Evolutionary conservation across 768 basidiomycete genomes (phyloP).

Genomic region (Pholiota microspora): DNA sequence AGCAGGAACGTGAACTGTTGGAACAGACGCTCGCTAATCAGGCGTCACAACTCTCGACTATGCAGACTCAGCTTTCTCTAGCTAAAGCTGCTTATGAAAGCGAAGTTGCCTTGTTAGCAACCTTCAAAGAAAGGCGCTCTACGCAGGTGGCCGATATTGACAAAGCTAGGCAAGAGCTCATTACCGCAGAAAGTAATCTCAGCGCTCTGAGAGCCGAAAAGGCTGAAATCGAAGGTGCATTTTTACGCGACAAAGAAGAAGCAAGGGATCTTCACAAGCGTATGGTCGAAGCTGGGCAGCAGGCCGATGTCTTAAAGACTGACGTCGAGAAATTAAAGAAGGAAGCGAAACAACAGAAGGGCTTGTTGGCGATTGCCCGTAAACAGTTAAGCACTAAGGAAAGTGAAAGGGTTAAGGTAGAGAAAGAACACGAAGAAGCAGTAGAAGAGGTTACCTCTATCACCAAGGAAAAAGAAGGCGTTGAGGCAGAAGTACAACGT

Average conservation of each 20-base stretch:
- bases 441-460: constrained; percentile 48
- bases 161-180: constrained; percentile 73
- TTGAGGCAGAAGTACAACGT: constrained; percentile 47
- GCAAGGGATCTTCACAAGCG: constrained; percentile 79
- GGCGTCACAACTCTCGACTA: constrained; percentile 69
- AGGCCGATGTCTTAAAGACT: constrained; percentile 65
- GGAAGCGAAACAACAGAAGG: constrained; percentile 95
- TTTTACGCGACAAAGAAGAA: constrained; percentile 94
- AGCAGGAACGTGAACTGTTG: constrained; percentile 61
- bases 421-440: constrained; percentile 73
- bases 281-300: constrained; percentile 77
- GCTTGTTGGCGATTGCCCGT: constrained; percentile 88
- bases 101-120: constrained; percentile 67
- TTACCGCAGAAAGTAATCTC: constrained; percentile 88
- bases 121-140: constrained; percentile 65
- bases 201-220: constrained; percentile 88
- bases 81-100: constrained; percentile 86
- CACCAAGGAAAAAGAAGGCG: constrained; percentile 54
- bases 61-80: constrained; percentile 81
- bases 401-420: constrained; percentile 63
- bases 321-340: constrained; percentile 88
- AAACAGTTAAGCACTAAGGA: constrained; percentile 91
- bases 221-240: constrained; percentile 81
- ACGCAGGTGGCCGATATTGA: constrained; percentile 72
- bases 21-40: constrained; percentile 68